Base-by-base conservation (phyloP, 768 basidiomycete genomes). In the Aureoboletus auriporus region DNA sequence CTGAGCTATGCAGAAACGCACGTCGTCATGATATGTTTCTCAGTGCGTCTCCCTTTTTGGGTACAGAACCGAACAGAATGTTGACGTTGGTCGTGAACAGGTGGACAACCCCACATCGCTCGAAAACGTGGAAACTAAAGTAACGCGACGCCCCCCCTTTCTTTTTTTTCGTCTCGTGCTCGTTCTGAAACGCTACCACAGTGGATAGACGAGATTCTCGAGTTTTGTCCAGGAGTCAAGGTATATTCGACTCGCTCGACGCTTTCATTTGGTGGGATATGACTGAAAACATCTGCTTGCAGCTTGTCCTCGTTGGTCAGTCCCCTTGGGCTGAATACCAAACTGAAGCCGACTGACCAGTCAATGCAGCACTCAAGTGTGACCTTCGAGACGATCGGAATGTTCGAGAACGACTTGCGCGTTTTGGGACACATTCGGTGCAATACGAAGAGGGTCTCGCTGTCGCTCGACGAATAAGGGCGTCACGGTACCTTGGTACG, bases 1-100 rank as follows among this genome's bases (percentile, higher is more conserved):
- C 71, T 98, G n/a, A 91, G 89, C 33, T 98, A 97, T 66, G 89
- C 95, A 8, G 95, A 97, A 68, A 96, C 95, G 1, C 90, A 97
- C 69, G 87, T 97, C 50, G 79, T 97, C 54, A 89, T 97, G 88
- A 74, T 97, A 23, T 97, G 95, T 69, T 97, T 96, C 67, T 95
- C 94, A 33, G 92, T 91, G 54, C 49, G 82, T 71, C 9, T 29
- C 5, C 2, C 3, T 4, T 12, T 13, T 2, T 9, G 0, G 5
- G 30, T 12, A n/a, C 1, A 3, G 39, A 7, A 30, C 8, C n/a
- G 7, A 28, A 14, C 17, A 12, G 27, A 39, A 37, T 36, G 16
- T 17, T 53, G 44, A 59, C 16, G 20, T 28, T 13, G 37, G 5
- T 43, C 29, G 26, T 14, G 13, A 2, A 8, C 55, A 90, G 88